Conservation (phyloP, 2,329 filamentous ascomycete genomes). For the Ophiosphaerella narmari region DNA sequence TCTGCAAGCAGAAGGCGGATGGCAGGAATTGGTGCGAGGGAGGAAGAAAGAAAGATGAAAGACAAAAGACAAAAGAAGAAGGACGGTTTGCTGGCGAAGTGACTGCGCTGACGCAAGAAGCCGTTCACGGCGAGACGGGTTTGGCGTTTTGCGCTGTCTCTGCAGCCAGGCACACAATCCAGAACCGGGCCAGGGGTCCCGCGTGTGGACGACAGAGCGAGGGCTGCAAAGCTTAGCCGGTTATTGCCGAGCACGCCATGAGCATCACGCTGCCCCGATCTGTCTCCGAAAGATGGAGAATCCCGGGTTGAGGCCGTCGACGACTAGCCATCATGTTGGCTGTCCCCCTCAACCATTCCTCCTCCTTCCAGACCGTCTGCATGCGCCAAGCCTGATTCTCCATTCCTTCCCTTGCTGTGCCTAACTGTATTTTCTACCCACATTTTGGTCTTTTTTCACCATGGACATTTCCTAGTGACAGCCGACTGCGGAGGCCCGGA, state of each 20-base stretch:
- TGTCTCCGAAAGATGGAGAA: constrained; percentile 7
- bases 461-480: constrained; percentile 29
- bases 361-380: background rate
- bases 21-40: constrained; percentile 9
- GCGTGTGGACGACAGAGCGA: constrained; percentile 8
- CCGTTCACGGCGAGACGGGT: background rate
- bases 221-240: constrained; percentile 8
- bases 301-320: background rate
- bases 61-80: constrained; percentile 8
- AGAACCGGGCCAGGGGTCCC: background rate
- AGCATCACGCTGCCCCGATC: constrained; percentile 6
- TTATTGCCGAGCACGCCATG: constrained; percentile 7
- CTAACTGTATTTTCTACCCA: background rate
- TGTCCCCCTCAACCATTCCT: background rate
- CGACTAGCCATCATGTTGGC: background rate
- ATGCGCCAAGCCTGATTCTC: no score
- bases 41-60: constrained; percentile 9
- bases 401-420: background rate
- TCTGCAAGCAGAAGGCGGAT: constrained; percentile 8
- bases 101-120: constrained; percentile 19
- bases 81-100: constrained; percentile 17
- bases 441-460: background rate
- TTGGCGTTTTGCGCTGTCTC: background rate
- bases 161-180: constrained; percentile 9
- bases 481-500: constrained; percentile 8